Percentiles rank a stretch among this genome's conserved stretches.
phyloP scores from a whole-genome alignment of 177 flowering plant species.

The Vitis hybrid region DNA sequence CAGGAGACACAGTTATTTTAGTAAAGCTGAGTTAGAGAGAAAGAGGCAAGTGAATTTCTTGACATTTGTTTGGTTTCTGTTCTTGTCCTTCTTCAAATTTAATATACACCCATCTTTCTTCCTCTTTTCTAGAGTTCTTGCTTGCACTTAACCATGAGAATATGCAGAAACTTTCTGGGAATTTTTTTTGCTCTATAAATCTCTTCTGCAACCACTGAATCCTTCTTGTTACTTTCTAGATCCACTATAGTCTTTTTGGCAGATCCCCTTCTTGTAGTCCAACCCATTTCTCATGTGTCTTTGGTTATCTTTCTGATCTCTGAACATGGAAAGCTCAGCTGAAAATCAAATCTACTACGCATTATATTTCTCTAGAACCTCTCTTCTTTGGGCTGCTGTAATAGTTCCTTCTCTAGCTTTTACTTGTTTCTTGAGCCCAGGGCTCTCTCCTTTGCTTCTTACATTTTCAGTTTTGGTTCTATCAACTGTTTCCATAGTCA shows the following conservation, averaged over 20 bases:
- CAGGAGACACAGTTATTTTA: conserved; percentile 24
- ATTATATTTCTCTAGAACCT: conserved; percentile 4
- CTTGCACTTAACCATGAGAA: not conserved
- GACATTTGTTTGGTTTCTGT: not conserved
- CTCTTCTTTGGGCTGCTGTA: conserved; percentile 12
- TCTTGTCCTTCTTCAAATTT: not conserved
- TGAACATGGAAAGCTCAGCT: conserved; percentile 5
- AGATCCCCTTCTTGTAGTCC: not conserved
- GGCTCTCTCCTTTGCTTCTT: conserved; percentile 15
- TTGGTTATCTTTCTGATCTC: not conserved
- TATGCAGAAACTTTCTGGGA: too few relatives aligned
- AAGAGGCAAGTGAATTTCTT: conserved; percentile 5
- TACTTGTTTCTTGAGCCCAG: conserved; percentile 5
- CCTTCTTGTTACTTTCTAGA: not conserved
- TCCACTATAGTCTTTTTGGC: not conserved
- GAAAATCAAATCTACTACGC: conserved; percentile 3
- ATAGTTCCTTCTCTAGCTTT: conserved; percentile 14
- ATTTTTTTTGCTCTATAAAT: not conserved
- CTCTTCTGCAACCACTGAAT: not conserved
- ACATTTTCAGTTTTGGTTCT: conserved; percentile 25
- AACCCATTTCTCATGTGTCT: not conserved
- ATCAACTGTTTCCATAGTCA: conserved; percentile 18
- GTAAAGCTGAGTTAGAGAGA: conserved; percentile 16
- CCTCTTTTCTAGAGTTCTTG: not conserved
- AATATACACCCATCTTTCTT: conserved; percentile 3